Conservation (phyloP, 2,329 filamentous ascomycete species). For the Colletotrichum orbiculare region DNA sequence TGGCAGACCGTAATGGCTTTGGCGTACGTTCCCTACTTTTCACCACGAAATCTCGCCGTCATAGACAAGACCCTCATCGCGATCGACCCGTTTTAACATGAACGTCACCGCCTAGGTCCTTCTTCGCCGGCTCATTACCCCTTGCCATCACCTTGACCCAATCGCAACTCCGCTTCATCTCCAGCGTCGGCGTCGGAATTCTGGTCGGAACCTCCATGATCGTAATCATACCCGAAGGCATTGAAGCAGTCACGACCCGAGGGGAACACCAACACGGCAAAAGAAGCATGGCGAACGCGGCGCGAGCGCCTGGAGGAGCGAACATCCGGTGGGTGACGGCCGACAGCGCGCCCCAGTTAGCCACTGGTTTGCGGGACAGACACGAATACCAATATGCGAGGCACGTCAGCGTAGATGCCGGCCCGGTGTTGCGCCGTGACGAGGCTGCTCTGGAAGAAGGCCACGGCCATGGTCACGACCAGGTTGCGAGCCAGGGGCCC, state of each 20-base stretch:
- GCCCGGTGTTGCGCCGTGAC: conserved; percentile 19
- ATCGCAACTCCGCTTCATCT: conserved; percentile 88
- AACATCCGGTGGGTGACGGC: conserved; percentile 23
- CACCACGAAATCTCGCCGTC: conserved; percentile 35
- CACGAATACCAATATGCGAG: conserved; percentile 1
- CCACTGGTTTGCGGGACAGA: background rate
- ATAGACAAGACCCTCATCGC: conserved; percentile 14
- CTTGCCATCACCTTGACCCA: conserved; percentile 88
- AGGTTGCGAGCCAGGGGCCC: conserved; percentile 44
- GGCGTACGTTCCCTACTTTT: conserved; percentile 57
- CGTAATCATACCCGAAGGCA: conserved; percentile 96
- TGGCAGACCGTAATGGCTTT: conserved; percentile 67
- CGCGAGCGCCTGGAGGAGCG: conserved; percentile 7
- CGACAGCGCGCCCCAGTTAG: conserved; percentile 15
- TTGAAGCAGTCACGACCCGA: conserved; percentile 84
- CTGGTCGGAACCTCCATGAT: conserved; percentile 95
- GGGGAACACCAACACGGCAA: conserved; percentile 43
- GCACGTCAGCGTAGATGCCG: background rate
- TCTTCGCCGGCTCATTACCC: conserved; percentile 90
- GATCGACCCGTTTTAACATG: conserved; percentile 28
- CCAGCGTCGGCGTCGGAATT: conserved; percentile 92
- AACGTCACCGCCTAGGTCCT: conserved; percentile 72
- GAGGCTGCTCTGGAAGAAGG: conserved; percentile 19
- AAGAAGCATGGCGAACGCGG: conserved; percentile 12
- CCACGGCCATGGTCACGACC: conserved; percentile 40